A percentile compares a stretch with the other conserved stretches of the same genome.
These are phyloP conservation scores for Epichloe coenophiala DNA, from an alignment of 2,329 filamentous ascomycete species.

Conservation along the genomic window DNA sequence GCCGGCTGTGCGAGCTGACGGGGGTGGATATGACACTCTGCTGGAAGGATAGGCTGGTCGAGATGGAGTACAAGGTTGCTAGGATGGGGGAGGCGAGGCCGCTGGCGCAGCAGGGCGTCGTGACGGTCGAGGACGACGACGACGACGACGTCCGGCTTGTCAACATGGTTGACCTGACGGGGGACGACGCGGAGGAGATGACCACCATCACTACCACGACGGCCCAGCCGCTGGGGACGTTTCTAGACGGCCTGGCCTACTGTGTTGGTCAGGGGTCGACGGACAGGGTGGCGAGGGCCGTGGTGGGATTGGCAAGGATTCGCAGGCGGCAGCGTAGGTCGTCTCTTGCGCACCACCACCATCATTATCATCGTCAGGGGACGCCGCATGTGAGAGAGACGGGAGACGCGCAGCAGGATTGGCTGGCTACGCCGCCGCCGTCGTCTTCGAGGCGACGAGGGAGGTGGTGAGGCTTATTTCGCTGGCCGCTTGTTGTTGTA, in stretches of 20 bases:
- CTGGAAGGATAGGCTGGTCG: constrained; percentile 16
- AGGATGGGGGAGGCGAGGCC: neutral
- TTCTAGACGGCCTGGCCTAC: constrained; percentile 18
- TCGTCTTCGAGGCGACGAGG: neutral
- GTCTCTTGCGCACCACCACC: too few relatives aligned
- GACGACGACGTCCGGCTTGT: neutral
- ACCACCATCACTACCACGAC: neutral
- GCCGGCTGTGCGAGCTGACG: constrained; percentile 13
- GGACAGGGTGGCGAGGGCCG: neutral
- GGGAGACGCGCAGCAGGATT: neutral
- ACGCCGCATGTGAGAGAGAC: neutral
- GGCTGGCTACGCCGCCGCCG: neutral
- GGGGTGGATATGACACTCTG: constrained; percentile 14
- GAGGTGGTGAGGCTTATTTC: too few relatives aligned
- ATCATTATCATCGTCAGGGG: neutral
- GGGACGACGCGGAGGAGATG: neutral
- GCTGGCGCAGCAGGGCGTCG: neutral
- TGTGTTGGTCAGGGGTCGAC: constrained; percentile 16
- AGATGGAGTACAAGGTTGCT: constrained; percentile 13
- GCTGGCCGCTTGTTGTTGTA: too few relatives aligned
- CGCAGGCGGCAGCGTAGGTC: neutral
- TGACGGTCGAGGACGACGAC: neutral
- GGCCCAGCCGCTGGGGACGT: constrained; percentile 6
- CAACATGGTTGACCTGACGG: constrained; percentile 2
- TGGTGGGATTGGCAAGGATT: constrained; percentile 3